Conservation (phyloP, 176 grass and related monocot genomes). For the Themeda triandra region DNA sequence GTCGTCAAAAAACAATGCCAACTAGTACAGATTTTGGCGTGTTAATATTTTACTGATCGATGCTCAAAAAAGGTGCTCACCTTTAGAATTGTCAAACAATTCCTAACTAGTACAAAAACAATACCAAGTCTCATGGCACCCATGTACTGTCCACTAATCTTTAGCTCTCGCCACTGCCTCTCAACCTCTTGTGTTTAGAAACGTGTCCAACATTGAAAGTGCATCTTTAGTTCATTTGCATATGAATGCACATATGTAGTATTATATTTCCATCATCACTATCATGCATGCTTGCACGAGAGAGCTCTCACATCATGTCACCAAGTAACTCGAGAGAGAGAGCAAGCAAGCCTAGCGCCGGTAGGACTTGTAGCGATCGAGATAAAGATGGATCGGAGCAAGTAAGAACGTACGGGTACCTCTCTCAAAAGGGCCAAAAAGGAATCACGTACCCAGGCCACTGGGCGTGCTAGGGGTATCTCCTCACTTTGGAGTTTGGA, state of each 20-base stretch:
- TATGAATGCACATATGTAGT: not conserved
- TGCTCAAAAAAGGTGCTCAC: constrained; percentile 25
- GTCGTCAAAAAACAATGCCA: too few species aligned
- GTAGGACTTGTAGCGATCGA: not conserved
- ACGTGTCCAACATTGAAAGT: constrained; percentile 37
- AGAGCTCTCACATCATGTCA: constrained; percentile 12
- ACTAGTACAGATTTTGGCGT: not conserved
- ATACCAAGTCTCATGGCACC: not conserved
- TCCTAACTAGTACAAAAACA: constrained; percentile 8
- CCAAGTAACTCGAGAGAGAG: not conserved
- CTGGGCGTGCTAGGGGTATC: constrained; percentile 23
- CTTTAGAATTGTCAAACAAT: constrained; percentile 20
- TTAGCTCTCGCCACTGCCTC: not conserved
- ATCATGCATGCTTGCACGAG: not conserved
- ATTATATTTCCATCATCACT: not conserved
- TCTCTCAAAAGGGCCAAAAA: constrained; percentile 50
- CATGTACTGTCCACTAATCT: not conserved
- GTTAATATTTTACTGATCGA: not conserved
- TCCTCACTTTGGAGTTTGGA: constrained; percentile 15
- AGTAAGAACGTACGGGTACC: constrained; percentile 3
- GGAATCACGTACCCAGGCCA: constrained; percentile 27
- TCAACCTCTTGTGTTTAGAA: constrained; percentile 34
- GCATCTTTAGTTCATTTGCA: constrained; percentile 9
- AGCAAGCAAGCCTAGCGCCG: not conserved
- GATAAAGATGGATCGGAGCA: not conserved